Conservation (phyloP, 139 green algal species). For the Haematococcus sp. region DNA sequence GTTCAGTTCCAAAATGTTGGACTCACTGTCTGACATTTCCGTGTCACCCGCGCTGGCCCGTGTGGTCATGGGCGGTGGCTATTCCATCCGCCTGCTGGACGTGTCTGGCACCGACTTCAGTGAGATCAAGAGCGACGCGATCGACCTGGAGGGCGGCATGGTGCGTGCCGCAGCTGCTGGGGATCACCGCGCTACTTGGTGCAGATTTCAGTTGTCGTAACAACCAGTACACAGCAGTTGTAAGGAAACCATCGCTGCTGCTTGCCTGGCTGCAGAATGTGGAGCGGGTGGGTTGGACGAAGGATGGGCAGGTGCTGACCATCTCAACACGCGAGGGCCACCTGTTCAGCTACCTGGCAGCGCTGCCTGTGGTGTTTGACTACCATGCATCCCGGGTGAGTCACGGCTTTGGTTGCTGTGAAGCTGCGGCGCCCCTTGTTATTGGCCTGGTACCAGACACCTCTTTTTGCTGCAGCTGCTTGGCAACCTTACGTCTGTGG, state of each 20-base stretch:
- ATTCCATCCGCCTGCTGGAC: constrained; percentile 46
- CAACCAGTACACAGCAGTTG: too few species aligned
- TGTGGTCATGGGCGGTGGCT: constrained; percentile 52
- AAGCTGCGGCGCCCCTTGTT: background rate
- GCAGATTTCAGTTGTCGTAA: too few species aligned
- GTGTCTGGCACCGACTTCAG: constrained; percentile 36
- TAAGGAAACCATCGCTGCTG: too few species aligned
- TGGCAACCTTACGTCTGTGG: too few species aligned
- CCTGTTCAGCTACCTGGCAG: constrained; percentile 57
- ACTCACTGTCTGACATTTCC: constrained; percentile 45
- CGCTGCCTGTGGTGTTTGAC: constrained; percentile 61
- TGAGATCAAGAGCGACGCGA: constrained; percentile 47
- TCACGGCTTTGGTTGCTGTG: background rate
- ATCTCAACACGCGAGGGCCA: constrained; percentile 52
- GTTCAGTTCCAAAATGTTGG: constrained; percentile 17
- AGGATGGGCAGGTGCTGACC: constrained; percentile 68
- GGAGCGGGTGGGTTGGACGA: constrained; percentile 50
- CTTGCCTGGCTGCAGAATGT: constrained; percentile 11
- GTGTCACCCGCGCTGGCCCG: constrained; percentile 42
- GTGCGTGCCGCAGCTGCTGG: too few species aligned
- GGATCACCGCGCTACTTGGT: too few species aligned
- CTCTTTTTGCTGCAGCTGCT: too few species aligned
- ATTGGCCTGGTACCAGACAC: too few species aligned
- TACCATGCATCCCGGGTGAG: constrained; percentile 32
- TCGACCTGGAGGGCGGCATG: constrained; percentile 48